Evolutionary conservation across 371 early-diverging fungal species (phyloP).

Genomic region (Sporodiniella umbellata): DNA sequence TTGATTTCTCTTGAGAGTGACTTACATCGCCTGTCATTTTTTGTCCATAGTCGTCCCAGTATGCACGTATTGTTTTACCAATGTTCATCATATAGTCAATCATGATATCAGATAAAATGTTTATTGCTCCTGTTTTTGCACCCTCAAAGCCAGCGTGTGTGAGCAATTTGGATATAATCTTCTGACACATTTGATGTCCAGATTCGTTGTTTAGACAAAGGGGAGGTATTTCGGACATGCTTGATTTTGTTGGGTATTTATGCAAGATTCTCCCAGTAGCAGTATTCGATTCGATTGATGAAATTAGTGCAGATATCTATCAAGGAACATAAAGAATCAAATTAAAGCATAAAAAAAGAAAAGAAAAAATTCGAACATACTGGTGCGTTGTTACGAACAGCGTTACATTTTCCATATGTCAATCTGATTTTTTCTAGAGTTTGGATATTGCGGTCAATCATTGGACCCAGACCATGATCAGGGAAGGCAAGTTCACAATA

Average conservation of each 20-base stretch:
- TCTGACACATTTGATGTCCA: conserved; percentile 61
- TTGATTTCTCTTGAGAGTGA: neutral
- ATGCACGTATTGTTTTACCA: conserved; percentile 76
- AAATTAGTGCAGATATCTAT: conserved; percentile 30
- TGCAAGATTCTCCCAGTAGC: neutral
- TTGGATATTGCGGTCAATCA: conserved; percentile 63
- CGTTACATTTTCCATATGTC: conserved; percentile 73
- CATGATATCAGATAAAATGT: conserved; percentile 75
- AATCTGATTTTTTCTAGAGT: conserved; percentile 64
- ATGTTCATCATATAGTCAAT: conserved; percentile 77
- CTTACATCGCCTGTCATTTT: conserved; percentile 75
- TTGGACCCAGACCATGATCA: conserved; percentile 51
- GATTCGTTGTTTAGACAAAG: conserved; percentile 56
- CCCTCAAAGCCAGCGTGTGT: conserved; percentile 91
- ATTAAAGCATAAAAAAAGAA: neutral
- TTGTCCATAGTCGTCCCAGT: conserved; percentile 72
- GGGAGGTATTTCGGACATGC: conserved; percentile 37
- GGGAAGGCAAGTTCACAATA: conserved; percentile 64
- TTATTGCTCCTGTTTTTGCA: conserved; percentile 59
- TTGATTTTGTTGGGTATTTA: neutral
- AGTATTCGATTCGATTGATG: conserved; percentile 20
- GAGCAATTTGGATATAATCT: conserved; percentile 65
- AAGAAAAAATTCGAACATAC: conserved; percentile 5
- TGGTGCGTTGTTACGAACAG: conserved; percentile 58
- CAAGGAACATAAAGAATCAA: neutral